Base-by-base conservation (phyloP, 148 eudicot genomes). In the Hydrangea macrophylla region DNA sequence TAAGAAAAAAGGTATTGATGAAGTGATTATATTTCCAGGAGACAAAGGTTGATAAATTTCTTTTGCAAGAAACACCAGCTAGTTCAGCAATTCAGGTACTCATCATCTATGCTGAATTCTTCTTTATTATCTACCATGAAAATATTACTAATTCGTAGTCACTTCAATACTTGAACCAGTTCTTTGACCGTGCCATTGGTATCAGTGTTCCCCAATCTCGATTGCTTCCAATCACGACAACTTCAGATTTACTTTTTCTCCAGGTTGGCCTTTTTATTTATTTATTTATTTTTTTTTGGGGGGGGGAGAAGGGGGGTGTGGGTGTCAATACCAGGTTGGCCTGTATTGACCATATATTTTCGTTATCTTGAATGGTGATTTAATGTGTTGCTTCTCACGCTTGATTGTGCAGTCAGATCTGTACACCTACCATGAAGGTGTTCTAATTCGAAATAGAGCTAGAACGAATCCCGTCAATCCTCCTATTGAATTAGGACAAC, bases 391-490 rank as follows among this genome's bases (percentile, higher is more conserved):
- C 22, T 33, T 20, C 12, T 65, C 25, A 20, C 63, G 57, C 36
- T 23, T 70, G 59, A 55, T 70, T 58, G 10, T 81, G 81, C 85
- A 84, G 88, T 84, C 85, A 7, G 81, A 81, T 76, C 42, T 84
- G 22, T 81, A 76, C 77, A 73, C 60, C 55, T 69, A 67, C 24
- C 63, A 1, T 22, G 68, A 73, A 18, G 85, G 83, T 18, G 27
- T 65, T 12, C 61, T 80, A 35, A 68, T 59, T 9, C 76, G 81
- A 64, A 81, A 81, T 69, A 36, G 72, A 64, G 81, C 79, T 58
- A 73, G 85, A 76, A 64, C 24, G 44, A 74, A 70, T 28, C 77
- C 81, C 54, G 59, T 30, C 22, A 71, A 81, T 57, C 88, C 88
- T 48, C 54, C 48, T 58, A 76, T 84, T 67, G 74, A 78, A 58